Base-by-base conservation (phyloP, 768 basidiomycete genomes). In the Kwoniella botswanensis region DNA sequence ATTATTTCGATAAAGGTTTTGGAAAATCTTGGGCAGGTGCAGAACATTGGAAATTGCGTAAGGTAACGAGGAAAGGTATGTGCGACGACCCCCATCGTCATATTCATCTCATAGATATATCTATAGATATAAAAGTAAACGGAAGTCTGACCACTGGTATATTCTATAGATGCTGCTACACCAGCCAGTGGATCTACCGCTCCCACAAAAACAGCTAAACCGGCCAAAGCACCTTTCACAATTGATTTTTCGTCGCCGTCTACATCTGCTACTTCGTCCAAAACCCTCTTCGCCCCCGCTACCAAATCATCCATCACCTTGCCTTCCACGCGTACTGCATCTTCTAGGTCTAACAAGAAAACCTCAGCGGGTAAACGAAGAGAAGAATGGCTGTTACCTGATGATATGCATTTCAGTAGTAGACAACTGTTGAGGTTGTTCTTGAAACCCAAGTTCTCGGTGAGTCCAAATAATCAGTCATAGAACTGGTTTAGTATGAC, bases 21-120 rank as follows among this genome's bases (percentile, higher is more conserved):
- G 86, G 90, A 76, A 96, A 93, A 87, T 96, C 96, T 76, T 99
- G 97, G 97, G 97, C 97, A 3, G 97, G 97, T 0, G 95, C 95
- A 9, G 93, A 98, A 83, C 97, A 99, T 81, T 99, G 97, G 96
- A 98, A 96, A 82, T 83, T 98, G 78, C 86, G 92, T 41, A 92
- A 90, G 79, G 87, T 90, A n/a, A 86, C 93, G 63, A 88, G 91
- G 70, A 88, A 88, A 86, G 88, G 93, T 95, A 73, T 84, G 89
- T 82, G 42, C 18, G 35, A 9, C 13, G 18, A 15, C 46, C 18
- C 46, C 22, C 53, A 7, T 35, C 6, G 35, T 35, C 35, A 35
- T 35, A 35, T 35, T 7, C 13, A 46, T 58, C 22, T 42, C 21
- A 17, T 46, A 7, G 35, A 35, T 41, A 41, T n/a, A 43, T 43